These are phyloP conservation scores for Dillenia turbinata DNA, from an alignment of 164 flowering plant species.

Conservation along the genomic window DNA sequence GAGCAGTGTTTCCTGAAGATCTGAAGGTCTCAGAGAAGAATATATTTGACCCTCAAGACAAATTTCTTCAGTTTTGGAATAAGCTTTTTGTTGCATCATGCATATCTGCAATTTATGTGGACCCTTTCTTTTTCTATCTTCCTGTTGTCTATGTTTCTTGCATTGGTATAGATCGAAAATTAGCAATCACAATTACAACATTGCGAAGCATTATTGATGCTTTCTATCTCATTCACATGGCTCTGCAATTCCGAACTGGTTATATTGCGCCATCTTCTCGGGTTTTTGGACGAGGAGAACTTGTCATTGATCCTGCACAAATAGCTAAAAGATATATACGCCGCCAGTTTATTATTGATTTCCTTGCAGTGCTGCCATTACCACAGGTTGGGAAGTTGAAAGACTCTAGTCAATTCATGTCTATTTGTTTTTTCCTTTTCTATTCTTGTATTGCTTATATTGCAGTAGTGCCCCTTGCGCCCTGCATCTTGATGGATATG, in stretches of 20 bases:
- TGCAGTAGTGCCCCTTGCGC: too few species aligned
- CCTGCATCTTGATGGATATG: too few species aligned
- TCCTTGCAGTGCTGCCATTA: conserved; percentile 80
- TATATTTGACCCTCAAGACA: conserved; percentile 95
- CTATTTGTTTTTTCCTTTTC: conserved; percentile 1
- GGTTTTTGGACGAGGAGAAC: conserved; percentile 98
- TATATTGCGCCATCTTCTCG: conserved; percentile 98
- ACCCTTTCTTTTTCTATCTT: conserved; percentile 86
- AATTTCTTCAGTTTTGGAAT: conserved; percentile 72
- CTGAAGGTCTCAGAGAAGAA: conserved; percentile 78
- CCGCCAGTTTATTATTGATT: conserved; percentile 70
- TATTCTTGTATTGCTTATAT: background rate
- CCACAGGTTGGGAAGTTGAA: conserved; percentile 68
- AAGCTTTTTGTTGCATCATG: conserved; percentile 75
- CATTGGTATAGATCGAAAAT: conserved; percentile 60
- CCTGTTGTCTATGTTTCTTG: conserved; percentile 56
- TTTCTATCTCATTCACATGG: conserved; percentile 85
- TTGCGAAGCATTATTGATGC: conserved; percentile 70
- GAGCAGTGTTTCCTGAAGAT: conserved; percentile 89
- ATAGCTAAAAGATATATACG: conserved; percentile 85
- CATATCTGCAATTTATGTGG: conserved; percentile 82
- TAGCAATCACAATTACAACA: conserved; percentile 62
- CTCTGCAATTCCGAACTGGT: conserved; percentile 90
- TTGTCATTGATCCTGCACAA: conserved; percentile 81
- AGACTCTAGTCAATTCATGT: background rate